These are phyloP conservation scores for Botrytis byssoidea DNA, from an alignment of 2,329 filamentous ascomycete species.

Conservation along the genomic window DNA sequence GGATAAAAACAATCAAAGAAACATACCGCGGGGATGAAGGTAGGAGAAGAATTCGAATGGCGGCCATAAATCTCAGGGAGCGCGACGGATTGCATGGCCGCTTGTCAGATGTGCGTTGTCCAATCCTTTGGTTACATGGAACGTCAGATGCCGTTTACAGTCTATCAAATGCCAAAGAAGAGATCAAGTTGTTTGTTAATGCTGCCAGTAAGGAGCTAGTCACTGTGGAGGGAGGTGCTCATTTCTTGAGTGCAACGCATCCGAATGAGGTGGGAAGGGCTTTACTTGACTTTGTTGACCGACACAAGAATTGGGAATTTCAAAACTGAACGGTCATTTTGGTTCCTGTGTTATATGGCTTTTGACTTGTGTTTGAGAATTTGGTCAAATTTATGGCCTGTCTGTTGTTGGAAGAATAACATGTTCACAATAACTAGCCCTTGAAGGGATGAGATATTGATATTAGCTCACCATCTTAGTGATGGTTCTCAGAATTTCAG, in stretches of 20 bases:
- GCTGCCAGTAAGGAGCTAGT: conserved; percentile 47
- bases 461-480: neutral
- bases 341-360: neutral
- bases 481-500: neutral
- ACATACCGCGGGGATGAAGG: conserved; percentile 52
- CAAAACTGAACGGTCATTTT: neutral
- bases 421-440: neutral
- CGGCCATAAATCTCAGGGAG: conserved; percentile 46
- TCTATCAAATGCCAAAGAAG: conserved; percentile 44
- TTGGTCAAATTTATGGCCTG: neutral
- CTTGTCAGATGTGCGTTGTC: conserved; percentile 49
- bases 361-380: neutral
- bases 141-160: conserved; percentile 48
- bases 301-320: neutral
- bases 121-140: conserved; percentile 49
- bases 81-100: conserved; percentile 50
- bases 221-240: conserved; percentile 46
- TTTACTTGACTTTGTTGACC: conserved; percentile 24
- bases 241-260: conserved; percentile 47
- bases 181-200: conserved; percentile 51
- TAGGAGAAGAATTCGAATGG: conserved; percentile 49
- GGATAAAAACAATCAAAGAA: conserved; percentile 46
- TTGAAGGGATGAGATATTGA: neutral
- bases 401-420: neutral
- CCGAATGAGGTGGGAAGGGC: conserved; percentile 24